Evolutionary conservation across 2,329 filamentous ascomycete genomes (phyloP), one percentile per base, ranked within the genome.

Genomic region (Cephalotrichum gorgonifer): DNA sequence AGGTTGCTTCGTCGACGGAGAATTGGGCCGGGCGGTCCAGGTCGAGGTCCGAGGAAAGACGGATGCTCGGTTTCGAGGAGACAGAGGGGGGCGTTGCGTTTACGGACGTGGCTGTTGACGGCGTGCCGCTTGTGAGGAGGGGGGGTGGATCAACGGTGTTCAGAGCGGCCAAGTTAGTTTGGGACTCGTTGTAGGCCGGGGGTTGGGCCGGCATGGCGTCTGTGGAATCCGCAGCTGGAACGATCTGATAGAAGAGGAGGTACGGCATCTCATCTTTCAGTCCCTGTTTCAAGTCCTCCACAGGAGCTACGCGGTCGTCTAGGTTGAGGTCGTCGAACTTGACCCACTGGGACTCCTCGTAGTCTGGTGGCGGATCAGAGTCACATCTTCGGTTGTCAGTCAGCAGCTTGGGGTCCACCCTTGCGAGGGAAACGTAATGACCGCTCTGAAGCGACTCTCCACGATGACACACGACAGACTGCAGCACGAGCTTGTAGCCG

Each of bases 401-500:
- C n/a, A 79, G 65, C 7, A 78, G 69, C 56, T 75, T 76, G 8
- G 69, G 75, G n/a, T 81, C 82, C 3, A 88, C 86, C 47, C 91
- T 79, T 30, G 90, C 83, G 54, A 96, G 84, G 1, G 88, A 78
- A 45, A 97, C 79, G 60, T 98, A 98, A 62, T 98, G 93, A 0
- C 93, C 93, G 14, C 86, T 90, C 58, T 94, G 81, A 12, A 95
- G 74, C 0, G 88, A 89, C 30, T 83, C 80, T 7, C 93, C 93
- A 30, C 89, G 81, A 64, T 98, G 93, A 59, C 93, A 97, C 17
- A 98, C 85, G 3, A 95, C 83, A 1, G 90, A 91, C 63, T 96
- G 90, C 45, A 98, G 69, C 2, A 89, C 85, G 11, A 97, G 77
- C 62, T 96, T 95, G 70, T 96, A 97, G 54, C 94, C 91, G n/a